These are phyloP conservation scores for Torrubiella hemipterigena DNA, from an alignment of 2,329 filamentous ascomycete species.

Conservation along the genomic window DNA sequence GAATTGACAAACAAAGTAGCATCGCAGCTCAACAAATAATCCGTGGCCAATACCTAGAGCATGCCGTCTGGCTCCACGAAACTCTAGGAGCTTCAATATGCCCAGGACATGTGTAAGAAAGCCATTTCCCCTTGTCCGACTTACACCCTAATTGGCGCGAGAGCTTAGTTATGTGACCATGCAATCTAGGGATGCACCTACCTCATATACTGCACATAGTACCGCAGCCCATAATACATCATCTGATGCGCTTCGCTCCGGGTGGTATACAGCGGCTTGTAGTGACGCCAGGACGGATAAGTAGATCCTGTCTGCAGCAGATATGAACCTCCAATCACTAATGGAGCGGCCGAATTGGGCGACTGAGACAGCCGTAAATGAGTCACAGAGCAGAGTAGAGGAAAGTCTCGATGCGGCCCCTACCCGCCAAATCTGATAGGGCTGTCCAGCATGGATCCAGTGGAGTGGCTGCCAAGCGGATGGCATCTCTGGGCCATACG, in stretches of 20 bases:
- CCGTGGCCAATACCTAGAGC: slow-evolving; percentile 1
- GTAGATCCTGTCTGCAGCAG: slow-evolving; percentile 1
- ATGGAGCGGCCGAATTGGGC: slow-evolving; percentile 1
- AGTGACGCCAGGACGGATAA: slow-evolving; percentile 1
- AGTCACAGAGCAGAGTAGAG: background rate
- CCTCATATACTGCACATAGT: slow-evolving; percentile 1
- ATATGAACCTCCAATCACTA: background rate
- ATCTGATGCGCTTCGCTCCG: slow-evolving; percentile 1
- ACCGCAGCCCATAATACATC: background rate
- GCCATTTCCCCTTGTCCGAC: slow-evolving; percentile 1
- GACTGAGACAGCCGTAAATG: slow-evolving; percentile 1
- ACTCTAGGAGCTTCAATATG: slow-evolving; percentile 1
- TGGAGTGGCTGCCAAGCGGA: slow-evolving; percentile 1
- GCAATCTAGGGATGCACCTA: background rate
- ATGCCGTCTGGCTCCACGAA: slow-evolving; percentile 1
- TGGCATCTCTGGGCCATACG: slow-evolving; percentile 1
- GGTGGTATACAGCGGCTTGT: slow-evolving; percentile 1
- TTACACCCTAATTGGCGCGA: slow-evolving; percentile 1
- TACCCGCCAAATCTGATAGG: slow-evolving; percentile 2
- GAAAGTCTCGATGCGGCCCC: background rate
- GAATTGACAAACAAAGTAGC: slow-evolving; percentile 1
- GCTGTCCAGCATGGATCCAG: slow-evolving; percentile 1
- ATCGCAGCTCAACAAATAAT: slow-evolving; percentile 1
- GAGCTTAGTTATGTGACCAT: background rate
- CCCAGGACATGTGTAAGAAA: slow-evolving; percentile 1